Base-by-base conservation (phyloP, 73 alveolate genomes). In the Breviolum minutum region DNA sequence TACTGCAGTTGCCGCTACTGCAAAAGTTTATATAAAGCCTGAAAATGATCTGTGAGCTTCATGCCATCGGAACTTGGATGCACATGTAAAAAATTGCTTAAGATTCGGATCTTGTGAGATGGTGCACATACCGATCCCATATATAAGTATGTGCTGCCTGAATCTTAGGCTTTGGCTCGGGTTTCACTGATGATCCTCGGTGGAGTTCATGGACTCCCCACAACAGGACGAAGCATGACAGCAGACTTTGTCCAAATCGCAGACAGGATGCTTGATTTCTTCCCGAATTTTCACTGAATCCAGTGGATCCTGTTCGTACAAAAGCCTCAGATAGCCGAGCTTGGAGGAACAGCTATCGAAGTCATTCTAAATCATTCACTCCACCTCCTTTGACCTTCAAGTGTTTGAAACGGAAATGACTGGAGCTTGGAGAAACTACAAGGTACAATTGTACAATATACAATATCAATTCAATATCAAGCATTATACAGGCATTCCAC, bases 151-250 rank as follows among this genome's bases (percentile, higher is more conserved):
- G 54, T 40, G 54, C 54, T 40, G 54, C 54, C 54, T 3, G 2
- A 5, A 19, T 54, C 94, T 63, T 7, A 32, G 95, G 68, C 22
- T 14, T 60, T 14, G 63, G 81, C 98, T 84, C 87, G 10, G n/a
- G 98, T 92, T 80, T 92, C 98, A 68, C 98, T 92, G 91, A 92
- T 74, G 98, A 92, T 92, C 98, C 98, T 92, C 8, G 80, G 98
- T 7, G 26, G 3, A 40, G 54, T 40, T 40, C 54, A 40, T 40
- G 54, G n/a, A n/a, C 3, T 40, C 54, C 0, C 54, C 54, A 40
- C 3, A 3, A 40, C 54, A 40, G 54, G 54, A 40, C 54, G 54
- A 40, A 40, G 3, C 54, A 40, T 40, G 54, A 40, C 54, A 40
- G 54, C 54, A 40, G 54, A 40, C 54, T 40, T 40, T 40, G 54